Percentiles rank a stretch among this genome's conserved stretches.
These are phyloP conservation scores for Casuarina glauca DNA, from an alignment of 306 rosid species.

Conservation along the genomic window DNA sequence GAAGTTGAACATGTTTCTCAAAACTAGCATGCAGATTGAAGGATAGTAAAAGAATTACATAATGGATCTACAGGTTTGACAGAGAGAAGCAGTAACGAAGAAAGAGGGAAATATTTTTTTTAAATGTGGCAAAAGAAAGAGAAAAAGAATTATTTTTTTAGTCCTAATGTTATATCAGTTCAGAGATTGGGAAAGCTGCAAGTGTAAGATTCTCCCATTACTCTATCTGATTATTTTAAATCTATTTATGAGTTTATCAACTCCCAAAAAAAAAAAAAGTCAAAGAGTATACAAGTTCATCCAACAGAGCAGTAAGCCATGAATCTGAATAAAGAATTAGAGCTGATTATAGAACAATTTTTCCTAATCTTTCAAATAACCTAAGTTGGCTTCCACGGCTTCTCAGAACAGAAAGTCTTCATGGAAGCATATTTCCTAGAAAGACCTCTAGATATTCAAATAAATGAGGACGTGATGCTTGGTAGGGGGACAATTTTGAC, in stretches of 20 bases:
- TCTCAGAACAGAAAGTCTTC: neutral
- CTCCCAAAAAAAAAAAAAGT: neutral
- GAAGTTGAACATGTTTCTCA: conserved; percentile 15
- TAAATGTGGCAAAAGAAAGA: neutral
- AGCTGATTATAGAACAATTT: neutral
- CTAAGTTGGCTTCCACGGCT: neutral
- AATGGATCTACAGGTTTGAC: neutral
- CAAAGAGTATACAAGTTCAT: neutral
- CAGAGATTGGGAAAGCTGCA: neutral
- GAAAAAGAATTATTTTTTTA: neutral
- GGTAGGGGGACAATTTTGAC: neutral
- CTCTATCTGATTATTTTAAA: neutral
- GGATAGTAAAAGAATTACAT: neutral
- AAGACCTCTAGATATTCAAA: neutral
- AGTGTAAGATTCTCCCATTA: neutral
- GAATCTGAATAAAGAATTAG: neutral
- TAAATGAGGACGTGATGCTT: neutral
- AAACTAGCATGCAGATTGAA: conserved; percentile 21
- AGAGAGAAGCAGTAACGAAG: neutral
- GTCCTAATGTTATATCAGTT: neutral
- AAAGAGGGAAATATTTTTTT: too few species aligned
- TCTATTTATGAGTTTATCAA: neutral
- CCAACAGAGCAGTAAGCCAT: neutral
- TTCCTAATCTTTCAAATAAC: neutral
- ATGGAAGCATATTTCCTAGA: neutral